A percentile compares a stretch with the other conserved stretches of the same genome.
Evolutionary conservation across 2,329 filamentous ascomycete genomes (phyloP).

Genomic region (Penicillium sp.): DNA sequence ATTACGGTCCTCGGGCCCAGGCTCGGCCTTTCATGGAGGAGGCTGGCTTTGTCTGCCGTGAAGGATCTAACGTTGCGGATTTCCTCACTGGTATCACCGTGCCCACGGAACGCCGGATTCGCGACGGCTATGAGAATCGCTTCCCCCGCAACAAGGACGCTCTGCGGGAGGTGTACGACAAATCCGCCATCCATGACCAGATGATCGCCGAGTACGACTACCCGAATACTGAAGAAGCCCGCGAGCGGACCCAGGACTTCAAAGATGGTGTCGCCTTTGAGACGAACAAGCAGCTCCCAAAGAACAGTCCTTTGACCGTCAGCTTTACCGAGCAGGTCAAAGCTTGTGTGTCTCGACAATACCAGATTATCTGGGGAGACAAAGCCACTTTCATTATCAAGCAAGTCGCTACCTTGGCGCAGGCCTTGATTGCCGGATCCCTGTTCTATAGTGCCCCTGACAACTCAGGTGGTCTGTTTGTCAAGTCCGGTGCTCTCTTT

Average conservation of each 20-base stretch:
- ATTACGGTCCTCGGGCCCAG: constrained; percentile 59
- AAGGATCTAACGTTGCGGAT: constrained; percentile 64
- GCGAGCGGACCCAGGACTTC: constrained; percentile 54
- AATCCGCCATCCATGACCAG: constrained; percentile 48
- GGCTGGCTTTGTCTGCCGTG: constrained; percentile 61
- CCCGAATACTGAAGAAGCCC: constrained; percentile 50
- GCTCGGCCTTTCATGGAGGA: constrained; percentile 64
- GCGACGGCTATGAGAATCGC: constrained; percentile 41
- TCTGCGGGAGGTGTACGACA: constrained; percentile 52
- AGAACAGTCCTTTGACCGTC: constrained; percentile 57
- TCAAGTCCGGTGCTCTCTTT: constrained; percentile 64
- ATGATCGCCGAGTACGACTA: constrained; percentile 60
- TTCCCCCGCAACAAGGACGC: constrained; percentile 45
- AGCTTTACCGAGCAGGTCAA: constrained; percentile 56
- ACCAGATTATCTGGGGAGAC: constrained; percentile 65
- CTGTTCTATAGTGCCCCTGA: constrained; percentile 64
- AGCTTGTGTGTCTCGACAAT: constrained; percentile 58
- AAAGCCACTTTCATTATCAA: constrained; percentile 64
- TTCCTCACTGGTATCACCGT: constrained; percentile 66
- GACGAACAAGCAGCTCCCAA: constrained; percentile 55
- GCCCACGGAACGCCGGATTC: constrained; percentile 48
- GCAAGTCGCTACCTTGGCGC: constrained; percentile 55
- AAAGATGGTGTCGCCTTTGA: constrained; percentile 52
- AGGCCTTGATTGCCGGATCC: constrained; percentile 63
- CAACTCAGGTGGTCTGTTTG: constrained; percentile 60